Percentiles rank a stretch among this genome's conserved stretches.
phyloP scores from a whole-genome alignment of 768 basidiomycete genomes.

The Royoungia palumana region DNA sequence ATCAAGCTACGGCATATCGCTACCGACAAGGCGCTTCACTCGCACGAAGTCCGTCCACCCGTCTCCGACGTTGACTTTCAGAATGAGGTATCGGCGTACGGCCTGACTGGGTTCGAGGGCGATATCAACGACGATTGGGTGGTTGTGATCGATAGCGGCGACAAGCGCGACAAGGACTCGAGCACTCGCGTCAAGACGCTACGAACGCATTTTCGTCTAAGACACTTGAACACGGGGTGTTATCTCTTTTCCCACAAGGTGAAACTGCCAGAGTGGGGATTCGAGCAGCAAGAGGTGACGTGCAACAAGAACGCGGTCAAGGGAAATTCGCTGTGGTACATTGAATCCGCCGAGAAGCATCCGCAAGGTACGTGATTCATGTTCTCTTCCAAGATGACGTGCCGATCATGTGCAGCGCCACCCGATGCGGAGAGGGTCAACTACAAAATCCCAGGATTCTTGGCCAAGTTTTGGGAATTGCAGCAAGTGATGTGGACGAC shows the following conservation, averaged over 20 bases:
- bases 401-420: constrained; percentile 50
- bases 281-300: constrained; percentile 97
- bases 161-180: constrained; percentile 62
- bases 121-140: constrained; percentile 94
- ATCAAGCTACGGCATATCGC: constrained; percentile 78
- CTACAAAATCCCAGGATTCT: constrained; percentile 85
- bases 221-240: constrained; percentile 86
- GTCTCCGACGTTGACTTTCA: constrained; percentile 98
- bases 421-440: constrained; percentile 77
- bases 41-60: constrained; percentile 91
- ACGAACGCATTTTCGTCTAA: constrained; percentile 75
- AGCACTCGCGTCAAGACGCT: constrained; percentile 72
- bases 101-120: constrained; percentile 78
- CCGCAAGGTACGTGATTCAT: constrained; percentile 52
- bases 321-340: constrained; percentile 88
- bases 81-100: constrained; percentile 96
- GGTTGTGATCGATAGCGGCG: constrained; percentile 77
- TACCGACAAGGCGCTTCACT: constrained; percentile 88
- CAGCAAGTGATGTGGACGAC: constrained; percentile 97
- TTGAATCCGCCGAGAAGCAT: constrained; percentile 79
- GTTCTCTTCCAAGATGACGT: not conserved
- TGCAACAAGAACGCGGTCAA: constrained; percentile 96
- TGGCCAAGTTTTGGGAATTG: constrained; percentile 86
- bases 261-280: constrained; percentile 97
- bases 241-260: constrained; percentile 98